These are phyloP conservation scores for Trebouxia sp. DNA, from an alignment of 139 green algal genomes.

Conservation along the genomic window DNA sequence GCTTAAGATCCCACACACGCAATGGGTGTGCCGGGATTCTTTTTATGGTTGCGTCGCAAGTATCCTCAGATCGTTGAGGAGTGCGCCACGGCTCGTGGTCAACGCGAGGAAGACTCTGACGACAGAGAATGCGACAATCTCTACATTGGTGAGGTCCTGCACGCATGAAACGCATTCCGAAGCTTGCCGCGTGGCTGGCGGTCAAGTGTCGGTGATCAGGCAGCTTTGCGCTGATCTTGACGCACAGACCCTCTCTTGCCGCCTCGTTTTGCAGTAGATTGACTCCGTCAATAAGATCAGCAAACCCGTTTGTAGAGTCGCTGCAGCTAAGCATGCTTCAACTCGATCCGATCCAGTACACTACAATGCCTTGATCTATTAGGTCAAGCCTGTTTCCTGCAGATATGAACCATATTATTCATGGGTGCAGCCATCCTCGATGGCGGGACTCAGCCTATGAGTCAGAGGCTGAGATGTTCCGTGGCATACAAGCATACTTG, in stretches of 20 bases:
- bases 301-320: background rate
- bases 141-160: slow-evolving; percentile 68
- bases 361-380: background rate
- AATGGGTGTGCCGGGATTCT: slow-evolving; percentile 69
- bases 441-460: slow-evolving; percentile 44
- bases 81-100: background rate
- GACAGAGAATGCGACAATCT: slow-evolving; percentile 70
- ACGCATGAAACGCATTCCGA: background rate
- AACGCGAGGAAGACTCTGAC: background rate
- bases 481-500: slow-evolving; percentile 79
- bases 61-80: slow-evolving; percentile 58
- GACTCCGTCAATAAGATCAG: background rate
- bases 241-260: background rate
- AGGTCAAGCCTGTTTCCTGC: background rate
- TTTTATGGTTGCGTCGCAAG: slow-evolving; percentile 52
- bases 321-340: background rate
- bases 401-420: slow-evolving; percentile 92
- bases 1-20: no score
- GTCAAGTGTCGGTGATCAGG: background rate
- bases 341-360: background rate
- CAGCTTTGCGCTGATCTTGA: background rate
- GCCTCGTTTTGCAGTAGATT: background rate
- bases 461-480: slow-evolving; percentile 65
- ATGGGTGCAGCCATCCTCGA: slow-evolving; percentile 80
- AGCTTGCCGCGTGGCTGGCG: background rate